Percentiles rank a stretch among this genome's conserved stretches.
Conservation (phyloP, 2,329 filamentous ascomycete species). For the Tolypocladium tropicale region DNA sequence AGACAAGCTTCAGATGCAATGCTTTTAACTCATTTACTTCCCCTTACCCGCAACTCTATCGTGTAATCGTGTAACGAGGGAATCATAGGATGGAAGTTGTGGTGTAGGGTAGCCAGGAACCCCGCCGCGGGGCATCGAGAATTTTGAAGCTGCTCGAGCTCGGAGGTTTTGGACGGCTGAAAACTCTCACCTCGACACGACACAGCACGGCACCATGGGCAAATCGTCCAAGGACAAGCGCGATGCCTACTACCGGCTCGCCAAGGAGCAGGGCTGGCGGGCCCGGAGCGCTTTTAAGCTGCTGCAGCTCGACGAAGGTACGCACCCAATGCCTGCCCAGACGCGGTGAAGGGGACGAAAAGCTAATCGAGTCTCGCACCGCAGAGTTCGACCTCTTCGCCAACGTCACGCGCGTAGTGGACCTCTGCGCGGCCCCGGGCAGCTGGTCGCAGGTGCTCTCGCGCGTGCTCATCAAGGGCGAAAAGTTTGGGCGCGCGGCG, state of each 20-base stretch:
- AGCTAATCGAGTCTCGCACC: constrained; percentile 20
- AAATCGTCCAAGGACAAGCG: constrained; percentile 99
- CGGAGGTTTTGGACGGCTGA: not conserved
- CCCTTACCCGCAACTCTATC: no score
- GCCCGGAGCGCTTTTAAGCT: constrained; percentile 95
- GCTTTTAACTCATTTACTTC: no score
- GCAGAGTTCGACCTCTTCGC: constrained; percentile 89
- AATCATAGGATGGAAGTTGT: not conserved
- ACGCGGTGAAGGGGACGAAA: not conserved
- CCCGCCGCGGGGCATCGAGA: not conserved
- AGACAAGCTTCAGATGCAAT: no score
- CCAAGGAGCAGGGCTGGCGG: constrained; percentile 98
- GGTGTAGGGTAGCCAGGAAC: not conserved
- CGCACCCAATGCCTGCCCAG: constrained; percentile 14
- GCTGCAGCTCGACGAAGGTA: constrained; percentile 77
- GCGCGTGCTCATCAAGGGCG: constrained; percentile 83
- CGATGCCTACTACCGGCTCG: constrained; percentile 93
- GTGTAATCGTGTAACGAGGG: no score
- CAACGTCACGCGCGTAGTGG: constrained; percentile 83
- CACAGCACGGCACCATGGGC: constrained; percentile 49
- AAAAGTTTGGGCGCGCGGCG: constrained; percentile 74
- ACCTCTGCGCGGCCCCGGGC: constrained; percentile 89
- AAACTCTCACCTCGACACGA: not conserved
- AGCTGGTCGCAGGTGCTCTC: constrained; percentile 98
- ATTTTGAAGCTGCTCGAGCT: not conserved